Evolutionary conservation across 2,329 filamentous ascomycete genomes (phyloP).

Genomic region (Triangularia setosa): DNA sequence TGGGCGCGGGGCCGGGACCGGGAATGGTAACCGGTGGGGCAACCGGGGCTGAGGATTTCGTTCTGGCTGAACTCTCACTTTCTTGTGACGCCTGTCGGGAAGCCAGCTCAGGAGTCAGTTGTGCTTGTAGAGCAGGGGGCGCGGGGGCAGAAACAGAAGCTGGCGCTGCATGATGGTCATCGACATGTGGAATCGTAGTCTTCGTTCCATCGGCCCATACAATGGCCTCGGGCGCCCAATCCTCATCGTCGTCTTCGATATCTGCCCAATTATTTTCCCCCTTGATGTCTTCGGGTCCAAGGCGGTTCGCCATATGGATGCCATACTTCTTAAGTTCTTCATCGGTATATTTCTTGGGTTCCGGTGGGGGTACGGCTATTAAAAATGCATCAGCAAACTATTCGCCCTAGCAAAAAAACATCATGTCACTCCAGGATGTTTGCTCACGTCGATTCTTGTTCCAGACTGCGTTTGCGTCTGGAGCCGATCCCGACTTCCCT

Average conservation of each 20-base stretch:
- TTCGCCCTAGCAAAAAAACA: neutral
- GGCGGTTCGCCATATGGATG: slow-evolving; percentile 76
- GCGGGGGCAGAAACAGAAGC: slow-evolving; percentile 30
- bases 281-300: slow-evolving; percentile 69
- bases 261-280: slow-evolving; percentile 85
- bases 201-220: slow-evolving; percentile 89
- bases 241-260: slow-evolving; percentile 83
- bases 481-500: slow-evolving; percentile 51
- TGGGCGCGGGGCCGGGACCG: slow-evolving; percentile 35
- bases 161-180: slow-evolving; percentile 41
- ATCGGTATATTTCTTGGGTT: slow-evolving; percentile 79
- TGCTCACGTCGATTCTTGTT: slow-evolving; percentile 80
- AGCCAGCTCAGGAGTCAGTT: neutral
- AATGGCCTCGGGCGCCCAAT: slow-evolving; percentile 80
- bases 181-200: slow-evolving; percentile 64
- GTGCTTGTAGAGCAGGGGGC: slow-evolving; percentile 27
- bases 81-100: slow-evolving; percentile 24
- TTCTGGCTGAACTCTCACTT: slow-evolving; percentile 37
- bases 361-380: slow-evolving; percentile 59
- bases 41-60: slow-evolving; percentile 27
- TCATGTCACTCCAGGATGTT: neutral
- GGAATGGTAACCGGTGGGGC: neutral
- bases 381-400: slow-evolving; percentile 18
- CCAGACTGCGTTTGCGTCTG: slow-evolving; percentile 75
- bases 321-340: slow-evolving; percentile 84